Percentiles rank a stretch among this genome's conserved stretches.
phyloP scores from a whole-genome alignment of 2,329 filamentous ascomycete species.

The Canariomyces notabilis region DNA sequence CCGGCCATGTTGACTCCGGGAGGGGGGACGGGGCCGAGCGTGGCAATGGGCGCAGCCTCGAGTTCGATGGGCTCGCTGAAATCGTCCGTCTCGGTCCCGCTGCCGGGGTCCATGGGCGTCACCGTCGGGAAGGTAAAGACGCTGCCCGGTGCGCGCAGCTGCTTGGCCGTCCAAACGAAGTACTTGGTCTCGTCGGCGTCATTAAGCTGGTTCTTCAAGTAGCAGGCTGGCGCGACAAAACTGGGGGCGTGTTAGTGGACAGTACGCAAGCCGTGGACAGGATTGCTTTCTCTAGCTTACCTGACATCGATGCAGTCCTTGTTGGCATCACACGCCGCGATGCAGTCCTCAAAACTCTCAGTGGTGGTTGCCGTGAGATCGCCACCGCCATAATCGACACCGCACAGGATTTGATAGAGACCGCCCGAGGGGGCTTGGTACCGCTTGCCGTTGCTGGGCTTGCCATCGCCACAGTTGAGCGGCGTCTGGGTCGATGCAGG shows the following conservation, averaged over 20 bases:
- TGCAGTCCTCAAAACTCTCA: background rate
- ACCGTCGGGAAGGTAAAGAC: background rate
- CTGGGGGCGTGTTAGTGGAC: background rate
- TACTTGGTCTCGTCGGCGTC: background rate
- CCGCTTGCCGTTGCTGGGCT: background rate
- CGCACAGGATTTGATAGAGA: background rate
- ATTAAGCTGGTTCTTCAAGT: background rate
- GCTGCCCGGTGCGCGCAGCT: background rate
- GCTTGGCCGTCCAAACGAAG: slow-evolving; percentile 3
- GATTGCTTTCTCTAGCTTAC: background rate
- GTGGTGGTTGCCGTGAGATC: background rate
- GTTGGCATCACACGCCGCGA: slow-evolving; percentile 1
- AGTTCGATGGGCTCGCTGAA: background rate
- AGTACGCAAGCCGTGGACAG: background rate
- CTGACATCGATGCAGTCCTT: slow-evolving; percentile 1
- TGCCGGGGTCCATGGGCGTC: slow-evolving; percentile 1
- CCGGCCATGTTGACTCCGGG: slow-evolving; percentile 9
- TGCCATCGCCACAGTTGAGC: background rate
- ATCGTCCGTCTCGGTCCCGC: background rate
- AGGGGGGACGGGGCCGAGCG: slow-evolving; percentile 5
- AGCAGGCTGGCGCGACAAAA: background rate
- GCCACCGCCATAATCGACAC: background rate
- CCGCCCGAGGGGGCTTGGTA: too few species aligned
- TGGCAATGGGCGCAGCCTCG: slow-evolving; percentile 4
- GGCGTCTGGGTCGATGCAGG: background rate